Percentiles rank a stretch among this genome's conserved stretches.
phyloP scores from a whole-genome alignment of 2,329 filamentous ascomycete species.

The Lasiodiplodia sp. region DNA sequence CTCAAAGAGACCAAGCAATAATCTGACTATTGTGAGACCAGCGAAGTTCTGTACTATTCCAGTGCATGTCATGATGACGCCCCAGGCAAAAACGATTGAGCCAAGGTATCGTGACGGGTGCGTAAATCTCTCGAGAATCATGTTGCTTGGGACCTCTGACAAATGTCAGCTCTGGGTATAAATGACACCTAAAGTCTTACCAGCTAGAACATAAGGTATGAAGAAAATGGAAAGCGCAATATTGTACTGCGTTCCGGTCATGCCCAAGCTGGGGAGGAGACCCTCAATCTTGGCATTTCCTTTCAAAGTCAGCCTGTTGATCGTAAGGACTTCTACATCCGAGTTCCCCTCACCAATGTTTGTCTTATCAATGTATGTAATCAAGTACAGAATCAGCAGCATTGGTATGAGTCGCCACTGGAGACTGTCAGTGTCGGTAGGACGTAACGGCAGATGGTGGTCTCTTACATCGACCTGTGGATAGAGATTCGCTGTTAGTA shows the following conservation, averaged over 20 bases:
- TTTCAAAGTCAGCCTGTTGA: conserved; percentile 26
- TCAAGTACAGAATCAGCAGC: conserved; percentile 38
- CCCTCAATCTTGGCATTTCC: conserved; percentile 53
- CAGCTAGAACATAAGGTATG: conserved; percentile 50
- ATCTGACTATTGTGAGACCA: conserved; percentile 57
- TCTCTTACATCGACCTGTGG: neutral
- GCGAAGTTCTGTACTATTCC: conserved; percentile 56
- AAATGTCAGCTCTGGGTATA: neutral
- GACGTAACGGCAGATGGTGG: neutral
- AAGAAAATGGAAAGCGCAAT: conserved; percentile 70
- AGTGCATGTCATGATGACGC: conserved; percentile 52
- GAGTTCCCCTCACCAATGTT: conserved; percentile 31
- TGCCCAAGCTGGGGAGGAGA: conserved; percentile 34
- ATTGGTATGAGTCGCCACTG: conserved; percentile 37
- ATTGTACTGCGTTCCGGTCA: conserved; percentile 65
- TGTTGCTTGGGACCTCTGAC: conserved; percentile 59
- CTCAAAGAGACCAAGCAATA: conserved; percentile 46
- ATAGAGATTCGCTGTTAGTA: neutral
- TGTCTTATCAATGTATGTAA: conserved; percentile 40
- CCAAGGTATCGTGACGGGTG: conserved; percentile 48
- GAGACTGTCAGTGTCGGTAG: neutral
- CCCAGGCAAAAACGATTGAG: conserved; percentile 54
- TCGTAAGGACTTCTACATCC: neutral
- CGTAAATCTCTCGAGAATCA: conserved; percentile 62
- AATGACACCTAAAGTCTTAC: conserved; percentile 29